Percentiles rank a stretch among this genome's conserved stretches.
phyloP scores from a whole-genome alignment of 192 early-diverging fungal genomes.

The Cladochytrium replicatum region DNA sequence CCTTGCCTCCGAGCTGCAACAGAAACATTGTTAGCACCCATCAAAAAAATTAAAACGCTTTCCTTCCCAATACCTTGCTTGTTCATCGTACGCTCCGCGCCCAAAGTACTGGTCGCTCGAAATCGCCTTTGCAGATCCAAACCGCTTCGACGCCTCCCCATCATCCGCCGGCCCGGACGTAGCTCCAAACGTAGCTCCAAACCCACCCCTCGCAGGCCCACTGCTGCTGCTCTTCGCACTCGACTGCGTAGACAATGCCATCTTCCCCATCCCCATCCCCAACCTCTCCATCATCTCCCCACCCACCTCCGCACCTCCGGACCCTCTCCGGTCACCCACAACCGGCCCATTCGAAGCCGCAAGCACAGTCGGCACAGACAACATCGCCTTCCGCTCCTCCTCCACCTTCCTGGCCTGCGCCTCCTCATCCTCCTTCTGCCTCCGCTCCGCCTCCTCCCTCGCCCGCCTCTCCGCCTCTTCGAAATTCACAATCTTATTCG shows the following conservation, averaged over 20 bases:
- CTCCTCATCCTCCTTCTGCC: conserved; percentile 35
- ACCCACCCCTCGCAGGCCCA: conserved; percentile 5
- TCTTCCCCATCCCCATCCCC: conserved; percentile 53
- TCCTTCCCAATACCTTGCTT: conserved; percentile 21
- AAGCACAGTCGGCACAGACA: not conserved
- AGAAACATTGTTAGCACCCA: conserved; percentile 1
- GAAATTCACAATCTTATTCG: conserved; percentile 71
- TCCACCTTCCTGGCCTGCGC: conserved; percentile 13
- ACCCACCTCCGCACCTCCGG: conserved; percentile 15
- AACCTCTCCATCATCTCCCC: conserved; percentile 44
- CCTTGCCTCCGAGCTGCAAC: conserved; percentile 34
- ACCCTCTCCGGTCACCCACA: not conserved
- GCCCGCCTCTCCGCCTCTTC: conserved; percentile 85
- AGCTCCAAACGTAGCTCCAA: not conserved
- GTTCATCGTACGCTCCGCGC: conserved; percentile 55
- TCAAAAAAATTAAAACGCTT: not conserved
- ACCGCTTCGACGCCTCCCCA: conserved; percentile 62
- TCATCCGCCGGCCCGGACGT: conserved; percentile 22
- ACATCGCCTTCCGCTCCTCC: conserved; percentile 22
- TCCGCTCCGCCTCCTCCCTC: conserved; percentile 68
- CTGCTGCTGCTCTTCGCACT: not conserved
- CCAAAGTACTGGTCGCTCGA: conserved; percentile 90
- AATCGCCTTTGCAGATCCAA: conserved; percentile 75
- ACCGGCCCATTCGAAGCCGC: conserved; percentile 1
- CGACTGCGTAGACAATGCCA: conserved; percentile 11